These are phyloP conservation scores for Fusarium veterinarium DNA, from an alignment of 2,329 filamentous ascomycete species.

Conservation along the genomic window DNA sequence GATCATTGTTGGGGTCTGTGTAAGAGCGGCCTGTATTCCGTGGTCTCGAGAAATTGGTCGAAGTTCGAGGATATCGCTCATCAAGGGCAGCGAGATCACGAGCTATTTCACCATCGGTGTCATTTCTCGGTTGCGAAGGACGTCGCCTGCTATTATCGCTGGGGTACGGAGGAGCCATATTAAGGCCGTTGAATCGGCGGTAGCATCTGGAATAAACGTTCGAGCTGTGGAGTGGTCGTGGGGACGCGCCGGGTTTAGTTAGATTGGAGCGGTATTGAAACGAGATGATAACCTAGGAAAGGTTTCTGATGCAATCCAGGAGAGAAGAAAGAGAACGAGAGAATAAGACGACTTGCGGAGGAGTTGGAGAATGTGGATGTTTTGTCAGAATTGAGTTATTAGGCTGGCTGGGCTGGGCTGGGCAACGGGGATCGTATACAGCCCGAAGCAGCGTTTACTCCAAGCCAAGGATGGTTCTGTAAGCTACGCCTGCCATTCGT, in stretches of 20 bases:
- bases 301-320: background rate
- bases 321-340: conserved; percentile 9
- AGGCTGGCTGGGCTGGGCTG: conserved; percentile 6
- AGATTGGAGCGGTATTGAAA: background rate
- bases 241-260: conserved; percentile 3
- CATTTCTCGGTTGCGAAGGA: conserved; percentile 24
- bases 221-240: conserved; percentile 20
- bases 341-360: background rate
- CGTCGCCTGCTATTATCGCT: conserved; percentile 38
- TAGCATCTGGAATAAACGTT: conserved; percentile 42
- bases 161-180: conserved; percentile 46
- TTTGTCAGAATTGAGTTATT: conserved; percentile 27
- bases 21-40: conserved; percentile 31
- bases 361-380: conserved; percentile 19
- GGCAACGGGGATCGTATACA: conserved; percentile 24
- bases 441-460: conserved; percentile 21
- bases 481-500: conserved; percentile 2
- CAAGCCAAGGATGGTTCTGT: background rate
- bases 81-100: conserved; percentile 43
- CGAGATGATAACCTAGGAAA: background rate
- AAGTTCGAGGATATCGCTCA: conserved; percentile 36
- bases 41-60: conserved; percentile 34
- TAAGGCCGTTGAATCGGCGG: conserved; percentile 34
- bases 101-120: conserved; percentile 26
- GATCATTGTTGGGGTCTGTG: conserved; percentile 32